Conservation (phyloP, 2,329 filamentous ascomycete genomes). For the Fusarium secorum region DNA sequence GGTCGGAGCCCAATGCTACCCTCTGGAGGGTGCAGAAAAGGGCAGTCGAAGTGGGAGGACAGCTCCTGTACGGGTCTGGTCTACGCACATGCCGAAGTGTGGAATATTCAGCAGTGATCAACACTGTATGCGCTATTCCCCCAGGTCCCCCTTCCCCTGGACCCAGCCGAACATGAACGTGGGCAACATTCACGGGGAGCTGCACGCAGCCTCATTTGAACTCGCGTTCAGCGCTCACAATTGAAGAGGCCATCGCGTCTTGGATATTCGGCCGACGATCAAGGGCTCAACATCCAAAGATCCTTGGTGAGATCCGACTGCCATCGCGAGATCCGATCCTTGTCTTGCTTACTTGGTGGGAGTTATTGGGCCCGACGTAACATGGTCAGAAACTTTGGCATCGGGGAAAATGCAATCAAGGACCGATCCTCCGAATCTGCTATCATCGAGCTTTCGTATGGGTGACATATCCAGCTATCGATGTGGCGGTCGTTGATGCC, state of each 20-base stretch:
- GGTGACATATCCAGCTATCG: fast-evolving
- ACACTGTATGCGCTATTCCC: neutral
- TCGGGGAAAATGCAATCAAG: neutral
- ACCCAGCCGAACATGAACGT: neutral
- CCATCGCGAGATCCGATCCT: neutral
- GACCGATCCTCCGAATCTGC: neutral
- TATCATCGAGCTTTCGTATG: too few species aligned
- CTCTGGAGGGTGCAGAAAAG: neutral
- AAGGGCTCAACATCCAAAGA: neutral
- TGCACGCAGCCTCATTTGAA: neutral
- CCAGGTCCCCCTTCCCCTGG: neutral
- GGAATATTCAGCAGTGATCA: neutral
- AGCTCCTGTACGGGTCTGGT: neutral
- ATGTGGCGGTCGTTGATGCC: neutral
- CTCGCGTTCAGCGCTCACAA: neutral
- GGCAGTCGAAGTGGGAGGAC: neutral
- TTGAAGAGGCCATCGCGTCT: neutral
- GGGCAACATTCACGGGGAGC: neutral
- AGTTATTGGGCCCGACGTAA: neutral
- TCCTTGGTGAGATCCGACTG: neutral
- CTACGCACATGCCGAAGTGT: neutral
- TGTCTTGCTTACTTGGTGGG: neutral
- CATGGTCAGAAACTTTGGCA: neutral
- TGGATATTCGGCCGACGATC: fast-evolving
- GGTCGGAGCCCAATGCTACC: neutral